A percentile compares a stretch with the other conserved stretches of the same genome.
phyloP scores from a whole-genome alignment of 805 yeast genomes.

The Saturnispora gosingensis region DNA sequence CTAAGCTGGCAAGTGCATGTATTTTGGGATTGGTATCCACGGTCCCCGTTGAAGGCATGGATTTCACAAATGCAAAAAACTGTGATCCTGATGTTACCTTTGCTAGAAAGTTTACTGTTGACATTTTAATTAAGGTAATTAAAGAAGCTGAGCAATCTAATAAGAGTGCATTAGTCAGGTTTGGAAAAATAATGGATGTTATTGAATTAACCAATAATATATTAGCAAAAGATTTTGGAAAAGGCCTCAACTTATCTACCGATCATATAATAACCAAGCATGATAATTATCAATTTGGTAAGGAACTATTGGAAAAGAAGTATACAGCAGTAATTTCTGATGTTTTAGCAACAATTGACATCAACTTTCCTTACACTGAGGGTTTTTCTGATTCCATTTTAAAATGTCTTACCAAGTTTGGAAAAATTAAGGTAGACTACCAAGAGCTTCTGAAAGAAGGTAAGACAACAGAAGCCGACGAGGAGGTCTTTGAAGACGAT shows the following conservation, averaged over 20 bases:
- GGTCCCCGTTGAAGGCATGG: slow-evolving; percentile 41
- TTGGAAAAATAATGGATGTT: slow-evolving; percentile 46
- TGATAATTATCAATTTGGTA: slow-evolving; percentile 58
- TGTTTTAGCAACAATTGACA: slow-evolving; percentile 57
- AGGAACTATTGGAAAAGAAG: slow-evolving; percentile 58
- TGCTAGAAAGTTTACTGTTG: slow-evolving; percentile 66
- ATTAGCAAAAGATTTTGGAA: slow-evolving; percentile 33
- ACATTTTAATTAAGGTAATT: slow-evolving; percentile 52
- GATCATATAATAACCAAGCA: slow-evolving; percentile 40
- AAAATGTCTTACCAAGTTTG: slow-evolving; percentile 47
- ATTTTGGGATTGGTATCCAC: slow-evolving; percentile 56
- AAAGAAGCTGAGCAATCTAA: slow-evolving; percentile 38
- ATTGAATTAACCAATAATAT: slow-evolving; percentile 39
- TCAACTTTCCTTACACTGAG: slow-evolving; percentile 61
- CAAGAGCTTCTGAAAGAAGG: slow-evolving; percentile 48
- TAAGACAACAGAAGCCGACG: slow-evolving; percentile 28
- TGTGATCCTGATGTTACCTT: slow-evolving; percentile 64
- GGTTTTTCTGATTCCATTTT: slow-evolving; percentile 50
- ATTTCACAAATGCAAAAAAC: slow-evolving; percentile 35
- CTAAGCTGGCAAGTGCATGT: slow-evolving; percentile 53
- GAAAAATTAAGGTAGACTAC: slow-evolving; percentile 45
- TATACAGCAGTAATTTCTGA: slow-evolving; percentile 48
- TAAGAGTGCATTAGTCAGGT: slow-evolving; percentile 34
- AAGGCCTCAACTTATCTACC: slow-evolving; percentile 28
- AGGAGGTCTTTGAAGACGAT: slow-evolving; percentile 29